Evolutionary conservation across 2,329 filamentous ascomycete species (phyloP).

Genomic region (Cadophora luteo-olivacea): DNA sequence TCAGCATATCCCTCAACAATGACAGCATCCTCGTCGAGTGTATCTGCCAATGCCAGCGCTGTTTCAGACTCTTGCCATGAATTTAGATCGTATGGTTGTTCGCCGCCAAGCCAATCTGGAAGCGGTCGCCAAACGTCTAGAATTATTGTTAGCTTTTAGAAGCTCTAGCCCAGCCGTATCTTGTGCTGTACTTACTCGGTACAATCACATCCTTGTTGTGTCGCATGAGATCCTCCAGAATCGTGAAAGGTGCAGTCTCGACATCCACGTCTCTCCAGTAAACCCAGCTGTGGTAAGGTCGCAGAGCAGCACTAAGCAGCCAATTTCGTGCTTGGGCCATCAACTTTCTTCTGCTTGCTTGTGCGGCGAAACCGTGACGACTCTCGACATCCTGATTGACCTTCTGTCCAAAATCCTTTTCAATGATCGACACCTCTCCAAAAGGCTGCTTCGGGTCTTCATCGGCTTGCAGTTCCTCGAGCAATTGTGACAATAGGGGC

Average conservation of each 20-base stretch:
- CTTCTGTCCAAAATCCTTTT: slow-evolving; percentile 98
- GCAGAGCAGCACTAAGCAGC: slow-evolving; percentile 89
- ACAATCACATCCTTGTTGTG: slow-evolving; percentile 99
- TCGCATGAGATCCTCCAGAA: slow-evolving; percentile 96
- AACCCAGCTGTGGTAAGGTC: slow-evolving; percentile 97
- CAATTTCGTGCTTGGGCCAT: slow-evolving; percentile 99
- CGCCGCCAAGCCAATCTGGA: slow-evolving; percentile 97
- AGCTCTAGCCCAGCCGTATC: background rate
- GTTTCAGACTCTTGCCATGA: slow-evolving; percentile 99
- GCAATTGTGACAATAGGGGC: slow-evolving; percentile 72
- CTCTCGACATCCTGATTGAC: slow-evolving; percentile 98
- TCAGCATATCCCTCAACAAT: slow-evolving; percentile 99
- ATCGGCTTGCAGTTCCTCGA: slow-evolving; percentile 81
- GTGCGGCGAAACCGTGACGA: slow-evolving; percentile 94
- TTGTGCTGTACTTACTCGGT: slow-evolving; percentile 73
- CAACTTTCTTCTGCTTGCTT: slow-evolving; percentile 90
- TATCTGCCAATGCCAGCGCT: slow-evolving; percentile 89
- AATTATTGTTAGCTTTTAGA: slow-evolving; percentile 11
- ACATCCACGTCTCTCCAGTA: slow-evolving; percentile 99
- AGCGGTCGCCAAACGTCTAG: slow-evolving; percentile 97
- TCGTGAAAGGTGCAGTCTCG: slow-evolving; percentile 95
- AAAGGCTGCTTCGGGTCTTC: slow-evolving; percentile 82
- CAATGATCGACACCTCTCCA: slow-evolving; percentile 95
- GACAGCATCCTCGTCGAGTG: slow-evolving; percentile 94
- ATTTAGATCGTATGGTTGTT: slow-evolving; percentile 97